A percentile compares a stretch with the other conserved stretches of the same genome.
phyloP scores from a whole-genome alignment of 2,329 filamentous ascomycete genomes.

The Hypocreales sp. region DNA sequence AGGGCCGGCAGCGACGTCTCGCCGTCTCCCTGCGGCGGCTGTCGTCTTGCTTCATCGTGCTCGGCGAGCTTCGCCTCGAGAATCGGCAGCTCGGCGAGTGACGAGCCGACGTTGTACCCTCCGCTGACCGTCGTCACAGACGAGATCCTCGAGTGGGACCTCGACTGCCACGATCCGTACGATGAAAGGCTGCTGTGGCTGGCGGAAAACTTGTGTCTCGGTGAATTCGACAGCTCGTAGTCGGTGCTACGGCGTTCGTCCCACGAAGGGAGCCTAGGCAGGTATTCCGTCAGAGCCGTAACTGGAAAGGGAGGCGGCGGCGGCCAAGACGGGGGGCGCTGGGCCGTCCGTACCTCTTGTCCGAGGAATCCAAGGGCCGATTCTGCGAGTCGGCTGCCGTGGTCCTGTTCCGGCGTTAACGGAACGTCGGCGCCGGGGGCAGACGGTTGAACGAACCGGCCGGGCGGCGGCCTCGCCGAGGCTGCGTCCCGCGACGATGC shows the following conservation, averaged over 20 bases:
- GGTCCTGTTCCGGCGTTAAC: too few species aligned
- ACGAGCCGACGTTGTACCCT: slow-evolving; percentile 16
- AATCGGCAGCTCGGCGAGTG: slow-evolving; percentile 20
- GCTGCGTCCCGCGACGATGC: slow-evolving; percentile 1
- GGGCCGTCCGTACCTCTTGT: too few species aligned
- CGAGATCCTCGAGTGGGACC: slow-evolving; percentile 35
- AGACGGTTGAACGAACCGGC: too few species aligned
- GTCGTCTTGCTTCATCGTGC: slow-evolving; percentile 7
- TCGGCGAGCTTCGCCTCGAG: slow-evolving; percentile 20
- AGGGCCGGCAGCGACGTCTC: slow-evolving; percentile 1
- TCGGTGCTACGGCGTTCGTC: slow-evolving; percentile 1
- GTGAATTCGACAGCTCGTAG: slow-evolving; percentile 1
- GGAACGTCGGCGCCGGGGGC: too few species aligned
- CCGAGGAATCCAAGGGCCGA: too few species aligned
- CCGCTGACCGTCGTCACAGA: slow-evolving; percentile 35
- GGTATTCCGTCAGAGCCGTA: not conserved
- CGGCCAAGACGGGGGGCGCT: too few species aligned
- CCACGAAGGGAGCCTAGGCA: slow-evolving; percentile 2
- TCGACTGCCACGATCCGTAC: slow-evolving; percentile 29
- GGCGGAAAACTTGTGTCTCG: slow-evolving; percentile 22
- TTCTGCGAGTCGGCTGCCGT: too few species aligned
- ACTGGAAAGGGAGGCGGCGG: too few species aligned
- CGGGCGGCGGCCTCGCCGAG: not conserved
- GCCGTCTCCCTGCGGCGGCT: slow-evolving; percentile 2
- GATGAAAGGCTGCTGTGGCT: slow-evolving; percentile 37